Percentiles rank a stretch among this genome's conserved stretches.
These are phyloP conservation scores for Pseudonectria buxi DNA, from an alignment of 2,329 filamentous ascomycete genomes.

Conservation along the genomic window DNA sequence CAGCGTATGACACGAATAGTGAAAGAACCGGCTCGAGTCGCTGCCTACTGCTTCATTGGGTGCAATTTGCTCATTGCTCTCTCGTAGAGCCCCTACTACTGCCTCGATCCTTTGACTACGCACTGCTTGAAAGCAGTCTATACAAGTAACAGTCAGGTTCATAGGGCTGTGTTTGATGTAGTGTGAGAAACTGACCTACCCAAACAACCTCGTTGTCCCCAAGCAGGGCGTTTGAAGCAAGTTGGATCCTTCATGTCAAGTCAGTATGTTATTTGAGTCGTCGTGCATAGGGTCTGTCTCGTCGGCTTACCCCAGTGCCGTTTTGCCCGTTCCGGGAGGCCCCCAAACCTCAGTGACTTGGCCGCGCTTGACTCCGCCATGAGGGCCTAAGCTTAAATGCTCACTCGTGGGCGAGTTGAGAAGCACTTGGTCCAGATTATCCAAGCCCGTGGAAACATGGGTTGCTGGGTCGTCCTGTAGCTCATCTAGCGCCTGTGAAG, in stretches of 20 bases:
- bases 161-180: neutral
- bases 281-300: slow-evolving; percentile 5
- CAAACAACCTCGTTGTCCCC: slow-evolving; percentile 63
- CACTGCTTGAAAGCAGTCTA: slow-evolving; percentile 43
- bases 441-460: slow-evolving; percentile 50
- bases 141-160: slow-evolving; percentile 3
- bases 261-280: slow-evolving; percentile 5
- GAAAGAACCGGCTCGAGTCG: slow-evolving; percentile 32
- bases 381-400: slow-evolving; percentile 7
- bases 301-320: slow-evolving; percentile 65
- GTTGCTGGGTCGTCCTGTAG: slow-evolving; percentile 44
- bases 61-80: slow-evolving; percentile 3
- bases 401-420: slow-evolving; percentile 7
- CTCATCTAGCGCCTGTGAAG: slow-evolving; percentile 62
- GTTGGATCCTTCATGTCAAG: slow-evolving; percentile 55
- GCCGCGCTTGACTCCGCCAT: slow-evolving; percentile 62
- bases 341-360: slow-evolving; percentile 85
- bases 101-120: slow-evolving; percentile 21
- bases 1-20: slow-evolving; percentile 52
- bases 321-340: slow-evolving; percentile 80
- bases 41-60: slow-evolving; percentile 9
- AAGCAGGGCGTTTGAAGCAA: slow-evolving; percentile 56
- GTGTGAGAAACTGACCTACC: slow-evolving; percentile 58
- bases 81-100: slow-evolving; percentile 16
- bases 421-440: slow-evolving; percentile 44